Conservation (phyloP, 108 stramenopile genomes). For the Fragilaria crotonensis region DNA sequence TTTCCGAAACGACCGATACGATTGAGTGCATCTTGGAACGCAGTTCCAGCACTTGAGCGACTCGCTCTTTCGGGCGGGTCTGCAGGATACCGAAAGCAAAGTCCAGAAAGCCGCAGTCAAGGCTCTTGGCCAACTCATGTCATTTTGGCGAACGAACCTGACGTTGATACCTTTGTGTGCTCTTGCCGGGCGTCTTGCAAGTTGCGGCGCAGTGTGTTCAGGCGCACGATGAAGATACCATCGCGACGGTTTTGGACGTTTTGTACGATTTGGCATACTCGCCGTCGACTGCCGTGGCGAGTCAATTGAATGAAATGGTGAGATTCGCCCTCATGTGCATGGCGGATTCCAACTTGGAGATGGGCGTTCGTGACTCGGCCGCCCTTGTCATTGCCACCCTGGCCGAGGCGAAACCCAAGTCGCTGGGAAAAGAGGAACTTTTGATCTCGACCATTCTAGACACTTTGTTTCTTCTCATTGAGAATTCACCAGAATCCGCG, state of each 20-base stretch:
- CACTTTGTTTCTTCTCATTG: conserved; percentile 83
- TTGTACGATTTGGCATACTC: conserved; percentile 79
- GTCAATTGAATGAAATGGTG: conserved; percentile 58
- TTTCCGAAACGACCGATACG: conserved; percentile 91
- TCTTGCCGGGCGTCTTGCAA: conserved; percentile 71
- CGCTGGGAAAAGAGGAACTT: conserved; percentile 75
- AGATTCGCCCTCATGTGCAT: conserved; percentile 60
- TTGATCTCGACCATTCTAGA: conserved; percentile 60
- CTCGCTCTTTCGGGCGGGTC: conserved; percentile 63
- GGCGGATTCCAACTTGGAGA: conserved; percentile 52
- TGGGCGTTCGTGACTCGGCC: conserved; percentile 81
- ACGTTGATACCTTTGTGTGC: conserved; percentile 59
- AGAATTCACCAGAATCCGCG: conserved; percentile 77
- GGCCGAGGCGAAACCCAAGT: conserved; percentile 91
- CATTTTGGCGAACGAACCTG: conserved; percentile 67
- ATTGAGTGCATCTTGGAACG: conserved; percentile 73
- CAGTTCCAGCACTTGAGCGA: conserved; percentile 74
- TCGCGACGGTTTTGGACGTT: conserved; percentile 78
- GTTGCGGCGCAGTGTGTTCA: conserved; percentile 68
- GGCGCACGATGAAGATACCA: conserved; percentile 66
- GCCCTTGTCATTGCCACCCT: conserved; percentile 87
- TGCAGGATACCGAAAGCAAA: conserved; percentile 44
- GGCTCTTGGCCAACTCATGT: conserved; percentile 72
- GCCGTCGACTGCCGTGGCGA: conserved; percentile 42
- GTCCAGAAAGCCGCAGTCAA: conserved; percentile 81